Base-by-base conservation (phyloP, 768 basidiomycete species). In the Naematelia encephala region DNA sequence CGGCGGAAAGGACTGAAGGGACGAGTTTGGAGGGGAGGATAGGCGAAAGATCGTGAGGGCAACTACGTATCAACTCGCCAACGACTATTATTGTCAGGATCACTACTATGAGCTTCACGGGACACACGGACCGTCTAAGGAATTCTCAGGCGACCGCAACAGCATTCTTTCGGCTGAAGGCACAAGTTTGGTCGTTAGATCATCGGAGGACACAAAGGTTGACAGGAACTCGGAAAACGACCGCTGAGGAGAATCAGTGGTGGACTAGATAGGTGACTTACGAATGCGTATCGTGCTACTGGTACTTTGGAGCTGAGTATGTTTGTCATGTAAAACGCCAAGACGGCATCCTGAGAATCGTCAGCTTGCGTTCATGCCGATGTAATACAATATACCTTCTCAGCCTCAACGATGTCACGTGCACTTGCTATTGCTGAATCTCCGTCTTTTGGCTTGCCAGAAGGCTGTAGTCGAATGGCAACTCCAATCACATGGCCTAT, bases 161-260 rank as follows among this genome's bases (percentile, higher is more conserved):
- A 94, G 72, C 1, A 88, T 84, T 64, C 90, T 91, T 70, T 93
- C 91, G 34, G 89, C 83, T 0, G 81, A 81, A 0, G 90, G 89
- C 0, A 92, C 77, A 45, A 93, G 78, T 0, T 78, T 76, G 3
- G 79, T 74, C 1, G 75, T 73, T 26, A 91, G 77, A 34, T 87
- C 84, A 0, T 82, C 80, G 0, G 80, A 70, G 0, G 79, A 78
- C 3, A 89, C 72, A 51, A 81, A 83, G 0, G 77, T 80, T 2
- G 76, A 69, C 58, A 90, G 82, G 73, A 90, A 87, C 61, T 85
- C 86, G 60, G 81, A 71, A 19, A 87, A 79, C 2, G 68, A 56
- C 19, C 49, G 23, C 70, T 73, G 47, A 4, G 12, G 3, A 19
- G 22, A 22, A 16, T 61, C 21, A 43, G 84, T 80, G n/a, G 68